Evolutionary conservation across 2,329 filamentous ascomycete genomes (phyloP), one percentile per base, ranked within the genome.

Genomic region (Seiridium cupressi): DNA sequence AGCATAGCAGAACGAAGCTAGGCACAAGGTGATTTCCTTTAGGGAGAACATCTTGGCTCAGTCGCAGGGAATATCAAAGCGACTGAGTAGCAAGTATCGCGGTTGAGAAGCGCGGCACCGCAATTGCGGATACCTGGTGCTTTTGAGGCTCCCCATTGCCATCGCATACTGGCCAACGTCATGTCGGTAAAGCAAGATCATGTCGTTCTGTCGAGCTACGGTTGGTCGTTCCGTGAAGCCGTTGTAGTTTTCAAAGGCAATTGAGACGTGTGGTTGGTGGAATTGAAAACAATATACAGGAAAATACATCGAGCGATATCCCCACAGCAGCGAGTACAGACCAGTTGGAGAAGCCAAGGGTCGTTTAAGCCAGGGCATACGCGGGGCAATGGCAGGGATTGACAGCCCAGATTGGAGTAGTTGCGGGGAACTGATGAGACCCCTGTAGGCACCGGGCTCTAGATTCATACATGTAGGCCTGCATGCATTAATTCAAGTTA

Each of bases 191-290:
- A 47, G 55, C 55, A 48, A 11, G 35, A 46, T 11, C 9, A 44
- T 57, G 44, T 47, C 18, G 44, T 8, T 18, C n/a, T 55, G n/a
- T 38, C 11, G n/a, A 48, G 44, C 18, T 44, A 58, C 55, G 55
- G 55, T 35, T 51, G 11, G 4, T 31, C 55, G 55, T 34, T 42
- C 44, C 55, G 55, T 26, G 31, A 7, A 42, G 34, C 55, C 55
- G 55, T 49, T n/a, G 44, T 10, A 38, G 38, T 47, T 18, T 48
- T 47, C 31, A 34, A 34, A 11, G 9, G 6, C 32, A 31, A 35
- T 7, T 3, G 31, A 40, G 32, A 18, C 55, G 31, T 51, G 31
- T 58, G 55, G 55, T 49, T 58, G 55, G 55, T 58, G 55, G 55
- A 58, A 58, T 51, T 58, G 55, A 36, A 26, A 26, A 2, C 18